Evolutionary conservation across 768 basidiomycete species (phyloP).

Genomic region (Tylopilus sp.): DNA sequence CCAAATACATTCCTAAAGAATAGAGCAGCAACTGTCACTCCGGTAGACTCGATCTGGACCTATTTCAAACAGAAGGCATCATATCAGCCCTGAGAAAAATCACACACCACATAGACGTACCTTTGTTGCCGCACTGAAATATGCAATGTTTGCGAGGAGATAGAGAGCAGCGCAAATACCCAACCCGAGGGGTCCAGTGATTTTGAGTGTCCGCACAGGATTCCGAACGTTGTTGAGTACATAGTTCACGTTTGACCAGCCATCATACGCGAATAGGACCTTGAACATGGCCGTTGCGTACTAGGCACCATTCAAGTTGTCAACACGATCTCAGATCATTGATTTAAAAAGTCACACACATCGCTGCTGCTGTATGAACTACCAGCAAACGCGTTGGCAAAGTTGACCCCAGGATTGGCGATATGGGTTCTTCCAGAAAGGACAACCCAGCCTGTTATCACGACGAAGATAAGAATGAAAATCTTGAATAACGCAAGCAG

Average conservation of each 20-base stretch:
- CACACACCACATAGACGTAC: conserved; percentile 7
- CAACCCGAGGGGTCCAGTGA: conserved; percentile 58
- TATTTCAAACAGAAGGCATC: conserved; percentile 13
- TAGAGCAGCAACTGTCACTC: conserved; percentile 55
- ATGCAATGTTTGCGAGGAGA: conserved; percentile 54
- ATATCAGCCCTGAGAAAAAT: not conserved
- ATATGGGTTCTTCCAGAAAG: not conserved
- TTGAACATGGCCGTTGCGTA: conserved; percentile 64
- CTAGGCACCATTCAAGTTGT: conserved; percentile 30
- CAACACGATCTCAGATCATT: not conserved
- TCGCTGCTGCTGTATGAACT: conserved; percentile 33
- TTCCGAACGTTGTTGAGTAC: conserved; percentile 57
- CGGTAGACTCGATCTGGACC: conserved; percentile 44
- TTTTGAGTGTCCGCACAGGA: conserved; percentile 58
- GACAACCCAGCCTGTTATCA: not conserved
- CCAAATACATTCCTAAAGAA: conserved; percentile 63
- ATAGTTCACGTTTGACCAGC: conserved; percentile 60
- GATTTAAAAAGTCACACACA: conserved; percentile 21
- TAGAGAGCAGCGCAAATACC: conserved; percentile 52
- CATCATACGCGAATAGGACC: conserved; percentile 47
- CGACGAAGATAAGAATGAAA: not conserved
- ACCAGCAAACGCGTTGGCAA: not conserved
- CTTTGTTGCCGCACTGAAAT: conserved; percentile 41
- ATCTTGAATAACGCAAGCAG: not conserved
- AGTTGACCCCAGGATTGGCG: not conserved